Base-by-base conservation (phyloP, 225 moss, liverwort and hornwort species). In the Antitrichia curtipendula region DNA sequence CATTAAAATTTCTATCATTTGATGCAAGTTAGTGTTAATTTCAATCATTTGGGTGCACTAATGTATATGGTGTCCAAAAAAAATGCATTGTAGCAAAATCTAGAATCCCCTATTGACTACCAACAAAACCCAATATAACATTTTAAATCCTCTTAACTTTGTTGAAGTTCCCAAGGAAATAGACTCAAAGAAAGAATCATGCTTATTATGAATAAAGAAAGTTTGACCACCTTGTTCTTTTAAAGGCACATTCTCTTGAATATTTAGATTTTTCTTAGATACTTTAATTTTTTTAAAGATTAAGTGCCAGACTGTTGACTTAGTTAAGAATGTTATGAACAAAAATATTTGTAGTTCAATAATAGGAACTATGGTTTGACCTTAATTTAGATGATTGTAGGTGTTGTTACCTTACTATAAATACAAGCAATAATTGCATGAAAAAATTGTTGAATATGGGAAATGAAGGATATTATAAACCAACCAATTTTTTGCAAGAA, bases 361-460 rank as follows among this genome's bases (percentile, higher is more conserved):
- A 10, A 29, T 52, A 34, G 5, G 8, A 34, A 34, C 13, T 3
- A 52, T 21, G 2, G 34, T 50, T 34, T 75, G 3, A 34, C 31
- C 13, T 17, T 34, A 5, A 34, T 52, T 34, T 1, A 0, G 2
- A 22, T 0, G 0, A 14, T 9, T 36, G 22, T 14, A 36, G 8
- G 0, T 36, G 2, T 75, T 52, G 0, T 22, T 52, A 75, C 8
- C 1, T 1, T 52, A 22, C 2, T 50, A 13, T 22, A 75, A 22
- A 22, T 22, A 23, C 9, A 52, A 22, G 36, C 5, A 75, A 75
- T 52, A 22, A 52, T 36, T 23, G 9, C 1, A 36, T 1, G 2
- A 52, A 52, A 75, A 8, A 13, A 3, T 22, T 52, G 5, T 52
- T 34, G 52, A 52, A 75, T 34, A 36, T 75, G 5, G 5, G 0